A percentile compares a stretch with the other conserved stretches of the same genome.
Evolutionary conservation across 192 early-diverging fungal genomes (phyloP).

Genomic region (Entomortierella beljakovae): DNA sequence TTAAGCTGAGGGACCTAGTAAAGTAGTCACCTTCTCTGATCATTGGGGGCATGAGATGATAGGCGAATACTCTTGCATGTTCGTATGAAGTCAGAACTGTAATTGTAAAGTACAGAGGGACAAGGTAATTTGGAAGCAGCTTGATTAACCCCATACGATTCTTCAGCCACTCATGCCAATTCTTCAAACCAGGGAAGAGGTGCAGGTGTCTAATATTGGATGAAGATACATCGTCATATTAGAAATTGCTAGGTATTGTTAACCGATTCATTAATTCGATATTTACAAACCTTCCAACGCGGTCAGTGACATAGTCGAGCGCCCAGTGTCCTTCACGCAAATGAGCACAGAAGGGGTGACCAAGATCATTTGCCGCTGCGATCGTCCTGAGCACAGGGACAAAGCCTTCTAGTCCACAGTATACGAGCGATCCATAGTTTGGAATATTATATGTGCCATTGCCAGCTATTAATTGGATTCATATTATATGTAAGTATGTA

Average conservation of each 20-base stretch:
- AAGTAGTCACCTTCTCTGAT: slow-evolving; percentile 72
- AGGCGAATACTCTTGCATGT: slow-evolving; percentile 71
- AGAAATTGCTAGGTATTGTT: neutral
- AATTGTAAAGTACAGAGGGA: slow-evolving; percentile 95
- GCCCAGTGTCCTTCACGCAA: slow-evolving; percentile 94
- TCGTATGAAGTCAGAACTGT: slow-evolving; percentile 82
- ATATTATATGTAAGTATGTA: neutral
- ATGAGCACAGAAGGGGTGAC: slow-evolving; percentile 92
- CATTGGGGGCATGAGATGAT: slow-evolving; percentile 69
- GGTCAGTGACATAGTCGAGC: slow-evolving; percentile 84
- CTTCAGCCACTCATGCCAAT: slow-evolving; percentile 80
- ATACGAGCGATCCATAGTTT: slow-evolving; percentile 81
- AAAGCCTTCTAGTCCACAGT: slow-evolving; percentile 95
- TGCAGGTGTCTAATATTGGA: slow-evolving; percentile 52
- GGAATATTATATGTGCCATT: slow-evolving; percentile 92
- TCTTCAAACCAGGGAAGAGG: slow-evolving; percentile 29
- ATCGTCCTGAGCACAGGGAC: slow-evolving; percentile 84
- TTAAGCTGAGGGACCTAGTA: slow-evolving; percentile 77
- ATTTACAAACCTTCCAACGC: slow-evolving; percentile 66
- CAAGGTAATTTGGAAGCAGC: slow-evolving; percentile 81
- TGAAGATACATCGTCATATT: too few species aligned
- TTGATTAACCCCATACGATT: slow-evolving; percentile 79
- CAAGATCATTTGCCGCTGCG: slow-evolving; percentile 88
- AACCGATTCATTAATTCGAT: neutral
- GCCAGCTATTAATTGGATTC: slow-evolving; percentile 52